These are phyloP conservation scores for Larix kaempferi DNA, from an alignment of 75 land plant species.

Conservation along the genomic window DNA sequence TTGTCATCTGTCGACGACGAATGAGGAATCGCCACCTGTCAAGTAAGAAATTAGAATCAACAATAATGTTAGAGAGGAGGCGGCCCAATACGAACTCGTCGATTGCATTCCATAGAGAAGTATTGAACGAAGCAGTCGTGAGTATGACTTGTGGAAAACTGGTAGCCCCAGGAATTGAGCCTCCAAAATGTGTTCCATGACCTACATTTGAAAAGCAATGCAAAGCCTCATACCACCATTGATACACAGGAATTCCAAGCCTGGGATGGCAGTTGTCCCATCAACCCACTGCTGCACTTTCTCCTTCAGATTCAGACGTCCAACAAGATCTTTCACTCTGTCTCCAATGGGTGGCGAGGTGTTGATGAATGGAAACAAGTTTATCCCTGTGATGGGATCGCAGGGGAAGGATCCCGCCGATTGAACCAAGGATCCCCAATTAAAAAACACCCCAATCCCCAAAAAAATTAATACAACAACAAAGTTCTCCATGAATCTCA, in stretches of 20 bases:
- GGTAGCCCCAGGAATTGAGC: constrained; percentile 69
- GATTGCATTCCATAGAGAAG: constrained; percentile 74
- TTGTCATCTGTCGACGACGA: too few relatives aligned
- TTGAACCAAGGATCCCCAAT: too few relatives aligned
- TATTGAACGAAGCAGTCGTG: constrained; percentile 92
- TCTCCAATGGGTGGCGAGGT: constrained; percentile 17
- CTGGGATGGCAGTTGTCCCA: constrained; percentile 62
- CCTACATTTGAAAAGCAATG: constrained; percentile 81
- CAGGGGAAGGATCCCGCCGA: constrained; percentile 24
- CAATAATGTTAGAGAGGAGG: too few relatives aligned
- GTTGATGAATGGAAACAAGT: constrained; percentile 47
- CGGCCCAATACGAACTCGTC: constrained; percentile 36
- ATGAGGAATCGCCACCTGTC: too few relatives aligned
- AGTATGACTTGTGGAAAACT: constrained; percentile 91
- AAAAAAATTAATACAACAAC: too few relatives aligned
- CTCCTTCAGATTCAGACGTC: constrained; percentile 65
- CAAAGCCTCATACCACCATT: constrained; percentile 95
- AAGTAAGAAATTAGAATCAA: too few relatives aligned
- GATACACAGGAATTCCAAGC: constrained; percentile 69
- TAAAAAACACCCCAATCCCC: too few relatives aligned
- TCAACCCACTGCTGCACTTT: constrained; percentile 66
- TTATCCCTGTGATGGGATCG: constrained; percentile 9
- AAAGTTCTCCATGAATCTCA: too few relatives aligned
- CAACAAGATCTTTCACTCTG: constrained; percentile 58
- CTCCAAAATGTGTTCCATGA: constrained; percentile 62